A percentile compares a stretch with the other conserved stretches of the same genome.
phyloP scores from a whole-genome alignment of 2,329 filamentous ascomycete species.

The Blastomyces silverae region DNA sequence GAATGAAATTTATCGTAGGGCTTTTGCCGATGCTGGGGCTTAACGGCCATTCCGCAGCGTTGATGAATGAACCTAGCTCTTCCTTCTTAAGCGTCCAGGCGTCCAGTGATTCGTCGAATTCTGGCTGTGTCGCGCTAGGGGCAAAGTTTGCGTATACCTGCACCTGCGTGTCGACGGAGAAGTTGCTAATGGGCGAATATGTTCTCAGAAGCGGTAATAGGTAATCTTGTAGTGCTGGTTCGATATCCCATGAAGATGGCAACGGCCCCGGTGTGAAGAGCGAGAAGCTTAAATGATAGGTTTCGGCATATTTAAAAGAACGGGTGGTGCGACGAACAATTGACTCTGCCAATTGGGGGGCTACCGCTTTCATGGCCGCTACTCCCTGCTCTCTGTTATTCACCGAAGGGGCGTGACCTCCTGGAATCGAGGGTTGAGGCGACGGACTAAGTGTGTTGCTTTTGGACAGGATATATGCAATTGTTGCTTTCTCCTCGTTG shows the following conservation, averaged over 20 bases:
- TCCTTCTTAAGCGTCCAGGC: constrained; percentile 70
- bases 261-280: constrained; percentile 72
- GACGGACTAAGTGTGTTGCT: constrained; percentile 33
- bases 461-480: constrained; percentile 64
- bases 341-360: constrained; percentile 50
- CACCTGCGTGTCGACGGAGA: constrained; percentile 92
- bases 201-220: constrained; percentile 74
- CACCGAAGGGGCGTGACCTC: constrained; percentile 30
- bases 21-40: constrained; percentile 89
- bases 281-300: constrained; percentile 93
- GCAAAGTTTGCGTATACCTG: constrained; percentile 77
- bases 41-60: constrained; percentile 94
- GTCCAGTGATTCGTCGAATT: constrained; percentile 48
- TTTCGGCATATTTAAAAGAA: constrained; percentile 83
- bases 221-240: constrained; percentile 70
- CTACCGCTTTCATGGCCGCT: constrained; percentile 34
- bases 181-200: constrained; percentile 79
- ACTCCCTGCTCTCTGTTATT: constrained; percentile 27
- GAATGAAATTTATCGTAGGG: constrained; percentile 91
- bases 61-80: constrained; percentile 89
- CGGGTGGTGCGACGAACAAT: constrained; percentile 65
- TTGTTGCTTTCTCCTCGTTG: constrained; percentile 78
- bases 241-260: constrained; percentile 88
- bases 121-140: constrained; percentile 53
- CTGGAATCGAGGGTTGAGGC: constrained; percentile 43